Evolutionary conservation across 108 stramenopile genomes (phyloP), one percentile per base, ranked within the genome.

Genomic region (Skeletonema potamos): DNA sequence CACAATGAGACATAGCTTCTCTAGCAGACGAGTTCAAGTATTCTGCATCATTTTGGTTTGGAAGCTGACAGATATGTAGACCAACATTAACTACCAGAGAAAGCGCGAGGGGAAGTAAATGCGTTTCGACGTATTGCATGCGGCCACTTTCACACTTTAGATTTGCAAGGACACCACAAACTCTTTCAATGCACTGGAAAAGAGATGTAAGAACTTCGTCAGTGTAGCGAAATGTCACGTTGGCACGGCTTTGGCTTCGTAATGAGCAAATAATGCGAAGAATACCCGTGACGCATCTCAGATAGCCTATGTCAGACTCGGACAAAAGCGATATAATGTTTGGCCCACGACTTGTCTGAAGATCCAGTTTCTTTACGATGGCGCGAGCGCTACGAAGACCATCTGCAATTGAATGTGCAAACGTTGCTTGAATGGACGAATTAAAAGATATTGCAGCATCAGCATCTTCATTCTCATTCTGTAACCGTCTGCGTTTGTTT

Each of bases 1-100:
- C 78, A 60, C 70, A 72, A 28, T 72, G 33, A 15, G 78, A 62
- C 11, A 79, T 72, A 18, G 78, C 46, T 39, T 79, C 78, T 27
- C 70, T 62, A 12, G 64, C 70, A 28, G 63, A 60, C 26, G 32
- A 20, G 48, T 60, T 15, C 39, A 41, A 41, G 15, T n/a, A 2
- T 26, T 32, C 11, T 60, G 22, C 33, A 32, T 5, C 13, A n/a
- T 33, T 8, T 15, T 55, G 20, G 12, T 51, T 26, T 62, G 34
- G 6, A 46, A 36, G 1, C 64, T 41, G 66, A 58, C 59, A 72
- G 28, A 54, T 58, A 43, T 79, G 70, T 30, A 72, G 55, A 3
- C 78, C 78, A 62, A 79, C 61, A 26, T 54, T 56, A 17, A 67
- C 65, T 30, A 79, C 46, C 36, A 58, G 36, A 7, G 54, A 58